These are phyloP conservation scores for Pythium diclinum DNA, from an alignment of 352 stramenopile genomes.

Conservation along the genomic window DNA sequence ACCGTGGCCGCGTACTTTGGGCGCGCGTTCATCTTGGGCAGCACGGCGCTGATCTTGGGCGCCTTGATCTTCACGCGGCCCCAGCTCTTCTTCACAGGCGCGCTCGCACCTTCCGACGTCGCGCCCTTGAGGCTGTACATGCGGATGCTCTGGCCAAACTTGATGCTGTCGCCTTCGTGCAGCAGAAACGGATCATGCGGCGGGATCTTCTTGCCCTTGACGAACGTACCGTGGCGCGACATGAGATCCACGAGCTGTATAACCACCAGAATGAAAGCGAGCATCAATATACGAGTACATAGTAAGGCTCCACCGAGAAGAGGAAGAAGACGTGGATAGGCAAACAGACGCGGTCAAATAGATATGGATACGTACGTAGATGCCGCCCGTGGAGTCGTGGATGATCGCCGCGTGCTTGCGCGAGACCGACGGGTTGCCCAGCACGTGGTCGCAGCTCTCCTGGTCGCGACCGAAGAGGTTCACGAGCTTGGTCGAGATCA, in stretches of 20 bases:
- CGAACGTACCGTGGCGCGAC: conserved; percentile 85
- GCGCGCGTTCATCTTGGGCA: conserved; percentile 63
- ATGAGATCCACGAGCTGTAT: conserved; percentile 84
- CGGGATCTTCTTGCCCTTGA: conserved; percentile 80
- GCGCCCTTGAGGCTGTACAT: conserved; percentile 82
- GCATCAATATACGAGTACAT: neutral
- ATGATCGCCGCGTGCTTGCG: conserved; percentile 86
- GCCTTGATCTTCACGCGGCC: conserved; percentile 69
- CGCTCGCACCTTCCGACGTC: conserved; percentile 54
- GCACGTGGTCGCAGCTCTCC: conserved; percentile 80
- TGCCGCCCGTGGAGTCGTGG: conserved; percentile 73
- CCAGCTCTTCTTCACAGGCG: conserved; percentile 81
- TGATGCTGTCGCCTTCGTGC: conserved; percentile 82
- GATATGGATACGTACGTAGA: conserved; percentile 53
- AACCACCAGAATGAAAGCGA: neutral
- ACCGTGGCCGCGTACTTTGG: conserved; percentile 51
- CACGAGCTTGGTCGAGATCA: conserved; percentile 79
- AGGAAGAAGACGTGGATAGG: neutral
- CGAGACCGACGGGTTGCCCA: conserved; percentile 85
- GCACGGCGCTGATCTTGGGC: conserved; percentile 63
- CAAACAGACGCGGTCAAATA: neutral
- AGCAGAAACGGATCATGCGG: conserved; percentile 81
- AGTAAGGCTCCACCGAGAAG: neutral
- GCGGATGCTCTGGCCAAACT: conserved; percentile 85
- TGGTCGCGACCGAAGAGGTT: conserved; percentile 86